Evolutionary conservation across 2,329 filamentous ascomycete species (phyloP), one percentile per base, ranked within the genome.

Genomic region (Cercospora sp.): DNA sequence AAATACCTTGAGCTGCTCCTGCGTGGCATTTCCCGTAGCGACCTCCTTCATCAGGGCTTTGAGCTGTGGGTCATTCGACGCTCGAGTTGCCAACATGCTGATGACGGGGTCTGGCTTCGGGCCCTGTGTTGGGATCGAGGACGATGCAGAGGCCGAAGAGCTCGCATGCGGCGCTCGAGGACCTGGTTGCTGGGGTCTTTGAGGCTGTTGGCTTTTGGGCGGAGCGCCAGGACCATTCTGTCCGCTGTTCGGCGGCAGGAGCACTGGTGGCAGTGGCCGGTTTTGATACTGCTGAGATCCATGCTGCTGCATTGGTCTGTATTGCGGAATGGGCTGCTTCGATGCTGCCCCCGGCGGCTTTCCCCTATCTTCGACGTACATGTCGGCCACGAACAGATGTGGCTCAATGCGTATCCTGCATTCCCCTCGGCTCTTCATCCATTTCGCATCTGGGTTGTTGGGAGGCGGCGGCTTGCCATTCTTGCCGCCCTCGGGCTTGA

Each of bases 21-120:
- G 86, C 12, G 87, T 88, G 0, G 92, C 92, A 72, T 90, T 86
- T 1, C 91, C 91, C 30, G 89, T 88, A 0, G 92, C 92, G 0
- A 95, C 92, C 63, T 91, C 87, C 77, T 92, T 92, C 92, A 95
- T 95, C 0, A 95, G 82, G 39, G 90, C 88, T 66, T 93, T 89
- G 9, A 95, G 82, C 65, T 90, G 85, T 0, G 88, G 85, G 75
- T 95, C 90, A 28, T 87, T 88, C 0, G 90, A 91, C 6, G 92
- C 92, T 71, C 88, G 87, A 73, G 92, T 90, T 0, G 92, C 92
- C 28, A 95, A 81, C 70, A 91, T 88, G 61, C 93, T 89, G 65
- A 95, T 94, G 53, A 95, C 92, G 0, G 91, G 91, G 75, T 94
- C 92, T n/a, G 77, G 75, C 68, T 79, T 77, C 63, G 73, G 75